Evolutionary conservation across 139 green algal genomes (phyloP), one percentile per base, ranked within the genome.

Genomic region (Chlamydomonas incerta): DNA sequence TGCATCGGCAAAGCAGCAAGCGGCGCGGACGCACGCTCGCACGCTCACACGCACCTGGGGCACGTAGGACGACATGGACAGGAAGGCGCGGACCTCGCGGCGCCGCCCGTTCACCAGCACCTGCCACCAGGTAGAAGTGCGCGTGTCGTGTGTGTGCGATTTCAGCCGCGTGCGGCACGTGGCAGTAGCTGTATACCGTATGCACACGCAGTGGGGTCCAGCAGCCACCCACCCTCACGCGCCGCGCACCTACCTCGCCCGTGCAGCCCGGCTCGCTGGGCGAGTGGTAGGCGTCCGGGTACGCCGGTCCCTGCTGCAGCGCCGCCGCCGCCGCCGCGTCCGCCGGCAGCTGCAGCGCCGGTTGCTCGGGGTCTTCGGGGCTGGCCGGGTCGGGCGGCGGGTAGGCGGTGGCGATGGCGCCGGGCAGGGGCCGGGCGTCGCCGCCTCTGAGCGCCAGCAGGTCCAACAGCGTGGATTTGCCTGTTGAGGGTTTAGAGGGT

Each of bases 401-500:
- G 41, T 50, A 50, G 41, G 41, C 41, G 41, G 41, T 50, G 41
- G 41, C 41, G 41, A 8, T 8, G 41, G 41, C 41, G 41, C 41
- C 41, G 41, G 41, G 41, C 41, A 50, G 41, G 6, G 41, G 58
- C 18, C 41, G 60, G 41, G 46, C 41, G 52, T 3, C 46, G 10
- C 20, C n/a, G 33, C 33, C 58, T 3, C 47, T 71, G 5, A 93
- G 89, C 13, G 92, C 80, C 33, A 94, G 86, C 18, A 93, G 74
- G 76, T 94, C 92, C 80, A 94, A 74, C 35, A 94, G 81, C 0
- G 90, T 93, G 75, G 87, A 92, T 68, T 95, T 94, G 85, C 91
- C 91, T 80, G 89, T 50, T n/a, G n/a, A n/a, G n/a, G n/a, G n/a
- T n/a, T n/a, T n/a, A n/a, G n/a, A n/a, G n/a, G n/a, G n/a, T n/a